A percentile compares a stretch with the other conserved stretches of the same genome.
phyloP scores from a whole-genome alignment of 2,329 filamentous ascomycete species.

The Pseudocercospora cruenta region DNA sequence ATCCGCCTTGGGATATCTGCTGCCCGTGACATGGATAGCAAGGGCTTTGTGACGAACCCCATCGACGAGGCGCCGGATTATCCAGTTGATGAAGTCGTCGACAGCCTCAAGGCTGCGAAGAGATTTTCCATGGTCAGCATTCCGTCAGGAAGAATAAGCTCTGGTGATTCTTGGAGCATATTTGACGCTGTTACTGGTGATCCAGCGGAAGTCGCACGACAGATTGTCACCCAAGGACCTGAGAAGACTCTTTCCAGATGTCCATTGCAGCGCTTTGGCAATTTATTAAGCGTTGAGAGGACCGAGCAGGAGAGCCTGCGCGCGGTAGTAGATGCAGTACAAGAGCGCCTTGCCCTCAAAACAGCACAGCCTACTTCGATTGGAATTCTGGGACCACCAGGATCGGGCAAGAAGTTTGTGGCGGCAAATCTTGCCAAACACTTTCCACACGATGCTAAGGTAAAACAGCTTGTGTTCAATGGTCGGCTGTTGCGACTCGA shows the following conservation, averaged over 20 bases:
- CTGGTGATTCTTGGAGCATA: slow-evolving; percentile 41
- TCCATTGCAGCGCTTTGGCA: slow-evolving; percentile 34
- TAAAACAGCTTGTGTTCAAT: slow-evolving; percentile 36
- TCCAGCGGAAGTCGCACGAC: slow-evolving; percentile 38
- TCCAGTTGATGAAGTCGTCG: slow-evolving; percentile 33
- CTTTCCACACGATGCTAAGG: slow-evolving; percentile 27
- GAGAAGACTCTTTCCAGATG: slow-evolving; percentile 38
- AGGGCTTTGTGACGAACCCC: slow-evolving; percentile 33
- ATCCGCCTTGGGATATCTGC: slow-evolving; percentile 37
- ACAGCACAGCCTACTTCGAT: slow-evolving; percentile 36
- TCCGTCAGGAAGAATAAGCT: slow-evolving; percentile 38
- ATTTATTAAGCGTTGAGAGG: slow-evolving; percentile 36
- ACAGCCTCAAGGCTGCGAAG: slow-evolving; percentile 30
- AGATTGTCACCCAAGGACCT: slow-evolving; percentile 36
- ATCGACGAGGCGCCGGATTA: slow-evolving; percentile 35
- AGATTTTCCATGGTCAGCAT: slow-evolving; percentile 35
- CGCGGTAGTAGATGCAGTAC: slow-evolving; percentile 35
- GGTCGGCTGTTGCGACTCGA: slow-evolving; percentile 34
- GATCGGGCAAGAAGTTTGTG: slow-evolving; percentile 41
- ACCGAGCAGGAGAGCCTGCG: slow-evolving; percentile 38
- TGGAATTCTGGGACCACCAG: slow-evolving; percentile 36
- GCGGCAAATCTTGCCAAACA: slow-evolving; percentile 36
- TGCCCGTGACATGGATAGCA: slow-evolving; percentile 30
- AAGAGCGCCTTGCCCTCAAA: slow-evolving; percentile 33
- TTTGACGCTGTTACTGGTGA: slow-evolving; percentile 40